These are phyloP conservation scores for Talaromyces sp. DNA, from an alignment of 2,329 filamentous ascomycete genomes.

Conservation along the genomic window DNA sequence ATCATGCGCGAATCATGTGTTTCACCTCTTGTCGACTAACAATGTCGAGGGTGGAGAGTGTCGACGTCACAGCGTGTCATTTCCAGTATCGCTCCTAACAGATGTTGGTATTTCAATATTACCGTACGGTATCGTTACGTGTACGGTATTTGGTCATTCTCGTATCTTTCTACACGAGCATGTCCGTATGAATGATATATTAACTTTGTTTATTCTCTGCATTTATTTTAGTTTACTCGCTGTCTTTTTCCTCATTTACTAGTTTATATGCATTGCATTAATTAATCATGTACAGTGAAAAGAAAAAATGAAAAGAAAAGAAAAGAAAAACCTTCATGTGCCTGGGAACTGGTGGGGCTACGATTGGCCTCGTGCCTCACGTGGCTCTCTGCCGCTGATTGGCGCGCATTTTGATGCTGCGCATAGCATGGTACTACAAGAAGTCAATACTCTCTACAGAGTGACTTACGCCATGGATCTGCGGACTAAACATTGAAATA, in stretches of 20 bases:
- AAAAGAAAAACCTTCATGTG: background rate
- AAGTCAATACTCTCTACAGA: too few relatives aligned
- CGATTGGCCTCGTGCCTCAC: background rate
- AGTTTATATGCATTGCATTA: too few relatives aligned
- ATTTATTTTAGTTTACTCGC: background rate
- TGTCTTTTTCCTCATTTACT: background rate
- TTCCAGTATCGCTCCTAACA: too few relatives aligned
- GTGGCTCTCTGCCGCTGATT: background rate
- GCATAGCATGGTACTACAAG: too few relatives aligned
- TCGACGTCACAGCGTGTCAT: background rate
- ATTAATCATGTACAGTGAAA: too few relatives aligned
- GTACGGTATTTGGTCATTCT: background rate
- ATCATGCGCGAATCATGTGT: background rate
- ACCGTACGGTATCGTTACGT: background rate
- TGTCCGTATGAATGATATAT: background rate
- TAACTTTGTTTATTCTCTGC: background rate
- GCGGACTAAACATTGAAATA: background rate
- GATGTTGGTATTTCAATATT: background rate
- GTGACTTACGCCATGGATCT: background rate
- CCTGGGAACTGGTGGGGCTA: background rate
- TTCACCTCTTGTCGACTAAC: background rate
- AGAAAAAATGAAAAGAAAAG: too few relatives aligned
- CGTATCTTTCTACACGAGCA: background rate
- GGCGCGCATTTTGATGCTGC: background rate
- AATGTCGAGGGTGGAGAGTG: background rate